These are phyloP conservation scores for Marasmius oreades DNA, from an alignment of 1,284 basidiomycete genomes.

Conservation along the genomic window DNA sequence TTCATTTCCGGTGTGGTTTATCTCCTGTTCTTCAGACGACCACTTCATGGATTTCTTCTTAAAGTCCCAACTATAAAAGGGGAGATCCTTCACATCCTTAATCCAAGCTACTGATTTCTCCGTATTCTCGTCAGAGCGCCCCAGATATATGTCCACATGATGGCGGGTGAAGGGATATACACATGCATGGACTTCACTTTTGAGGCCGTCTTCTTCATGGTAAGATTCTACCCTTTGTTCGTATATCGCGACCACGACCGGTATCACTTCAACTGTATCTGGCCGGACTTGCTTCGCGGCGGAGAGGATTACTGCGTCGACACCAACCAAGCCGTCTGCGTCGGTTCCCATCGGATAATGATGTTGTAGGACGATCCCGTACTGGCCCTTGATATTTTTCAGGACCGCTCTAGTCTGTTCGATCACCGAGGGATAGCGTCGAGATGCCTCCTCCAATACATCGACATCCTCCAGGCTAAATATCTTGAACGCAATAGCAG, in stretches of 20 bases:
- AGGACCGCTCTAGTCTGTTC: constrained; percentile 8
- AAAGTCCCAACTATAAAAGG: constrained; percentile 23
- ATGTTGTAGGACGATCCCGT: constrained; percentile 25
- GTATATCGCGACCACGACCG: constrained; percentile 20
- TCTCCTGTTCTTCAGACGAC: constrained; percentile 16
- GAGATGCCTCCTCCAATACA: neutral
- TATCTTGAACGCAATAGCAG: constrained; percentile 30
- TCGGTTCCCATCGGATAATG: constrained; percentile 24
- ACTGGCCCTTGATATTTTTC: constrained; percentile 19
- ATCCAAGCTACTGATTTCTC: constrained; percentile 6
- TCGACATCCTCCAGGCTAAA: constrained; percentile 18
- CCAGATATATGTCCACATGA: constrained; percentile 21
- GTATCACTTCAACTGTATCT: constrained; percentile 23
- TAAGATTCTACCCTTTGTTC: constrained; percentile 6
- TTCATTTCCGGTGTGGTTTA: constrained; percentile 25
- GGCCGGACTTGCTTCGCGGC: constrained; percentile 9
- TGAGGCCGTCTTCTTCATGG: neutral
- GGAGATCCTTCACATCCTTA: constrained; percentile 17
- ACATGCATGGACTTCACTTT: constrained; percentile 2
- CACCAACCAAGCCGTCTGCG: constrained; percentile 18
- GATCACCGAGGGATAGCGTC: neutral
- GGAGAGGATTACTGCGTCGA: constrained; percentile 23
- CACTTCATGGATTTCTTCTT: constrained; percentile 13
- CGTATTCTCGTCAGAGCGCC: neutral
- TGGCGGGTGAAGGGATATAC: constrained; percentile 25